Evolutionary conservation across 345 rosid species (phyloP), one percentile per base, ranked within the genome.

Genomic region (Acer campestre): DNA sequence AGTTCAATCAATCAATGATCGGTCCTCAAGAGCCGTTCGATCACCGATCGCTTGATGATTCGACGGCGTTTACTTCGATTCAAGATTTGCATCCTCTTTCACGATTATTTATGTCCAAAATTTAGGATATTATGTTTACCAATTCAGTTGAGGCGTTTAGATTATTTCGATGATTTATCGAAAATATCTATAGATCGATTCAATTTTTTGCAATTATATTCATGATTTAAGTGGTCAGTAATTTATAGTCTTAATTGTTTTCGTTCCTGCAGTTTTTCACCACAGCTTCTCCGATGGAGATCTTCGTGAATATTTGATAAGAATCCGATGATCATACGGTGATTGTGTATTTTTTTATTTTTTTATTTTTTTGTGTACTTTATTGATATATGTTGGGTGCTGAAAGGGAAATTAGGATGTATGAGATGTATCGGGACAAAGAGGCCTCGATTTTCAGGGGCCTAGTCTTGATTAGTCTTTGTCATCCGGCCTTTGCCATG

Each of bases 401-500:
- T 12, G 25, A 22, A 22, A 25, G 59, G 2, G 27, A 35, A 69
- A 22, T 23, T 13, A 62, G 88, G 88, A 80, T 84, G 88, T 84
- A 81, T 71, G 80, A 86, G 87, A 78, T 88, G 82, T 61, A 44
- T 67, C 67, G 71, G 93, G 85, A 84, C 77, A 53, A 78, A 42
- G 80, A 9, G 77, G 76, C 82, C 80, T 79, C 25, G 17, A 75
- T 25, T 77, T 44, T 6, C 29, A 46, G 76, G 69, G 90, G 83
- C 85, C 69, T 78, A 88, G 89, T 81, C 83, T 85, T 82, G 82
- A 72, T 68, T 56, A 77, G 81, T 89, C 88, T 89, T 83, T 86
- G 91, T 88, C 89, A 81, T 88, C 86, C 79, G 94, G 78, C 93
- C 94, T 92, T 92, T 92, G 97, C 93, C 92, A 90, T 89, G 92